Base-by-base conservation (phyloP, 306 rosid species). In the Vigna radiata region DNA sequence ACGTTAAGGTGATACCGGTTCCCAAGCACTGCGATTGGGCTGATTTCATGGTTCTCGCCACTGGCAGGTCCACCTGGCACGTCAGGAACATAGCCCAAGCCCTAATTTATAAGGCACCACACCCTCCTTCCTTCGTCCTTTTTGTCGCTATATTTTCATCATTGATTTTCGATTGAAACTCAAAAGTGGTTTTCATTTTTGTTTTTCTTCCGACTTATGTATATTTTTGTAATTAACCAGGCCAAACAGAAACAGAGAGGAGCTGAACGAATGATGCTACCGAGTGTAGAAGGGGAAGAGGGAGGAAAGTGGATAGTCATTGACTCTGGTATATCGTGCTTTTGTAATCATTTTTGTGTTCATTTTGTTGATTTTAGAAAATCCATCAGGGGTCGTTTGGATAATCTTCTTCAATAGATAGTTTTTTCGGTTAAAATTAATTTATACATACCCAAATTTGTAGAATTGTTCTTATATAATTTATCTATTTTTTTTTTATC, bases 1-100 rank as follows among this genome's bases (percentile, higher is more conserved):
- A 95, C 58, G 90, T 92, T 11, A 92, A 85, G 88, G 89, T 92
- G 56, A 79, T 95, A 7, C 90, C 96, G 13, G 88, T 70, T 23
- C 85, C 83, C 54, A 82, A 82, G 13, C 86, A 82, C 72, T 70
- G 83, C 62, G 90, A 87, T 41, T 92, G 97, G 97, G 97, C 96
- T 33, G 97, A 95, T 89, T 87, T 80, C 86, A 92, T 91, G 91
- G 97, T 92, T 2, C 81, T 95, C 9, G 97, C 97, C 48, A 92
- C 97, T 50, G 97, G 97, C 19, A 90, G 92, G 83, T 95, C 99
- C 18, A 73, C 88, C 15, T 95, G 97, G 99, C 97, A 95, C 68
- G 97, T 95, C 41, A 92, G 80, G 96, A 95, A 95, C 81, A 95
- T 95, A 44, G 97, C 97, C 69, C 95, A 95, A 85, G 96, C 99